These are phyloP conservation scores for Kodamaea suecica DNA, from an alignment of 1,139 yeast genomes.

Conservation along the genomic window DNA sequence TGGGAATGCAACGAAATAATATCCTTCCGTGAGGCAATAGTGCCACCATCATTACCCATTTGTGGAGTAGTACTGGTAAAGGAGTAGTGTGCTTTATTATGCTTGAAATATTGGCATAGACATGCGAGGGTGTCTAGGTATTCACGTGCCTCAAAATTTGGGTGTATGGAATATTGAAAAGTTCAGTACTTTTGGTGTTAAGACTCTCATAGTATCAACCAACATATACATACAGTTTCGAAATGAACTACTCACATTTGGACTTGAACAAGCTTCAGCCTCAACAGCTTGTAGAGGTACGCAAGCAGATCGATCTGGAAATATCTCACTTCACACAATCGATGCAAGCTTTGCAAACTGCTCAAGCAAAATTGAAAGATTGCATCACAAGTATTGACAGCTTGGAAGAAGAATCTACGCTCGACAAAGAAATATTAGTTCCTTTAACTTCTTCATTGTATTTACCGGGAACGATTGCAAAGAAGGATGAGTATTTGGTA, in stretches of 20 bases:
- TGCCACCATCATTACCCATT: slow-evolving; percentile 54
- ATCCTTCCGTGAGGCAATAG: slow-evolving; percentile 47
- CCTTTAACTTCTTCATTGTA: slow-evolving; percentile 89
- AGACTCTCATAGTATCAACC: background rate
- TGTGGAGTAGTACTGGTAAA: background rate
- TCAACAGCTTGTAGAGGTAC: slow-evolving; percentile 80
- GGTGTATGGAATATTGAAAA: no score
- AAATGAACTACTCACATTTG: slow-evolving; percentile 20
- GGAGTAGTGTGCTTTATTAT: no score
- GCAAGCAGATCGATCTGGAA: slow-evolving; percentile 82
- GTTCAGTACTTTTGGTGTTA: no score
- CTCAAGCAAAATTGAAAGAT: slow-evolving; percentile 78
- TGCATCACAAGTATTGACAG: slow-evolving; percentile 69
- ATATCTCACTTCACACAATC: slow-evolving; percentile 83
- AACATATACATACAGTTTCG: no score
- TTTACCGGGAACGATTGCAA: slow-evolving; percentile 74
- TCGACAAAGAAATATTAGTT: slow-evolving; percentile 57
- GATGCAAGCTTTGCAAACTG: slow-evolving; percentile 77
- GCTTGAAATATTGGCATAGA: no score
- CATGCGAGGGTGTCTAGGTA: no score
- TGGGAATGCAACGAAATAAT: slow-evolving; percentile 27
- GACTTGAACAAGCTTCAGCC: slow-evolving; percentile 73
- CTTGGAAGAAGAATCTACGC: slow-evolving; percentile 46
- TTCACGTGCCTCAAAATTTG: no score
- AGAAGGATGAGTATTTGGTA: slow-evolving; percentile 71